These are phyloP conservation scores for Nadsonia starkeyi-henricii DNA, from an alignment of 1,139 yeast genomes.

Conservation along the genomic window DNA sequence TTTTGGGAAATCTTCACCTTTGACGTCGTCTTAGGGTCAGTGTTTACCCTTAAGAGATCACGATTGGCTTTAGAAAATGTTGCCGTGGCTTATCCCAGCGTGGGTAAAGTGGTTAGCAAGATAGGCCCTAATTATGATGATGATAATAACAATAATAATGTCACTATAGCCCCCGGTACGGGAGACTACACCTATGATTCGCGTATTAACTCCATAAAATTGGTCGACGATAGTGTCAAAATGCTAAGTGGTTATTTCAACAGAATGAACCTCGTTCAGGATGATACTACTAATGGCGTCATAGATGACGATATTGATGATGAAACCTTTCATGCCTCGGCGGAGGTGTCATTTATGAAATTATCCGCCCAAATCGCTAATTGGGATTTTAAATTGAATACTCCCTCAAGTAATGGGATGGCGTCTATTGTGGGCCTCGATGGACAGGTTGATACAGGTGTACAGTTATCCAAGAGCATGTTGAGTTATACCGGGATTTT, in stretches of 20 bases:
- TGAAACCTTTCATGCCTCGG: too few species aligned
- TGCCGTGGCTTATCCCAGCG: background rate
- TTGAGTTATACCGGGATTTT: background rate
- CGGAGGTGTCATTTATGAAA: background rate
- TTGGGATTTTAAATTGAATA: background rate
- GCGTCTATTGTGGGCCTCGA: background rate
- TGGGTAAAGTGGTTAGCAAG: too few species aligned
- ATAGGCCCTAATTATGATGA: too few species aligned
- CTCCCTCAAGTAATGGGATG: background rate
- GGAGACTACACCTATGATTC: background rate
- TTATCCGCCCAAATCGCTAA: background rate
- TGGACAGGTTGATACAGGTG: background rate
- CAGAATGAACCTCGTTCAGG: background rate
- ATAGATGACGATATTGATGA: too few species aligned
- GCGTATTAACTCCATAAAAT: background rate
- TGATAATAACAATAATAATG: too few species aligned
- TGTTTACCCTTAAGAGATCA: background rate
- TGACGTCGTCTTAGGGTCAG: background rate
- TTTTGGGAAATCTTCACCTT: background rate
- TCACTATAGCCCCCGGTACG: too few species aligned
- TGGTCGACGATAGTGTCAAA: background rate
- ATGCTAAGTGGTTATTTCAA: background rate
- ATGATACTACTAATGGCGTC: too few species aligned
- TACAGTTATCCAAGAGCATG: background rate
- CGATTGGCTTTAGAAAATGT: background rate